Percentiles rank a stretch among this genome's conserved stretches.
Evolutionary conservation across 2,329 filamentous ascomycete genomes (phyloP).

Genomic region (Parascedosporium putredinis): DNA sequence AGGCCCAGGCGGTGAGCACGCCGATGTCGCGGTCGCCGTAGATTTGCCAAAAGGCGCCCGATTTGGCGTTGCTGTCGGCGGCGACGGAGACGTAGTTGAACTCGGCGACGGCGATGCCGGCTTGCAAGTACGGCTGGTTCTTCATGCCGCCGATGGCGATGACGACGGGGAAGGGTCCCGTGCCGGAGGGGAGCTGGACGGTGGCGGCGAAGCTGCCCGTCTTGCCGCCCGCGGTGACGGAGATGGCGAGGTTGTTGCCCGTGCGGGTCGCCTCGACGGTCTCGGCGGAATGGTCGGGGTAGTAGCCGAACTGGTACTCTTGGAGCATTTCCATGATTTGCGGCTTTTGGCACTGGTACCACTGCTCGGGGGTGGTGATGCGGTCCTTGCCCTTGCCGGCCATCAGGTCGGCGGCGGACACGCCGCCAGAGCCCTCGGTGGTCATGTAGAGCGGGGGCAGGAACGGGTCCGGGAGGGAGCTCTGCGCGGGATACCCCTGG

Average conservation of each 20-base stretch:
- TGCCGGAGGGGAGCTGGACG: constrained; percentile 15
- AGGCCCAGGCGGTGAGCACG: constrained; percentile 43
- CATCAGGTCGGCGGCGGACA: constrained; percentile 21
- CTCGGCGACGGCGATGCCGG: constrained; percentile 37
- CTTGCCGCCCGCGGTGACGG: constrained; percentile 30
- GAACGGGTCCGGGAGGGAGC: constrained; percentile 33
- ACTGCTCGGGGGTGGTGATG: constrained; percentile 33
- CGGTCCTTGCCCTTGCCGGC: constrained; percentile 28
- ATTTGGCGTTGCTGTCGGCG: constrained; percentile 37
- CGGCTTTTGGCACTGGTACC: constrained; percentile 36
- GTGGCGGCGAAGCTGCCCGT: constrained; percentile 30
- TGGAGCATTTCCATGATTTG: constrained; percentile 39
- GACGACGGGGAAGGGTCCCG: constrained; percentile 30
- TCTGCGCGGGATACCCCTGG: constrained; percentile 24
- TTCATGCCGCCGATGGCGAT: constrained; percentile 40
- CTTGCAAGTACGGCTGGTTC: constrained; percentile 32
- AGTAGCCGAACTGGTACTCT: constrained; percentile 41
- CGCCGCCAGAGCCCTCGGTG: constrained; percentile 20
- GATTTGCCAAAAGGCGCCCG: constrained; percentile 37
- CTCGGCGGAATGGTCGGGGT: constrained; percentile 35
- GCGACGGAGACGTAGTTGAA: constrained; percentile 38
- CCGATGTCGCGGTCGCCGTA: constrained; percentile 39
- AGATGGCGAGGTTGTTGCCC: constrained; percentile 31
- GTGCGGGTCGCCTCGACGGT: constrained; percentile 35
- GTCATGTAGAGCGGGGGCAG: constrained; percentile 27